Conservation (phyloP, 2,329 filamentous ascomycete species). For the Alternaria ventricosa region DNA sequence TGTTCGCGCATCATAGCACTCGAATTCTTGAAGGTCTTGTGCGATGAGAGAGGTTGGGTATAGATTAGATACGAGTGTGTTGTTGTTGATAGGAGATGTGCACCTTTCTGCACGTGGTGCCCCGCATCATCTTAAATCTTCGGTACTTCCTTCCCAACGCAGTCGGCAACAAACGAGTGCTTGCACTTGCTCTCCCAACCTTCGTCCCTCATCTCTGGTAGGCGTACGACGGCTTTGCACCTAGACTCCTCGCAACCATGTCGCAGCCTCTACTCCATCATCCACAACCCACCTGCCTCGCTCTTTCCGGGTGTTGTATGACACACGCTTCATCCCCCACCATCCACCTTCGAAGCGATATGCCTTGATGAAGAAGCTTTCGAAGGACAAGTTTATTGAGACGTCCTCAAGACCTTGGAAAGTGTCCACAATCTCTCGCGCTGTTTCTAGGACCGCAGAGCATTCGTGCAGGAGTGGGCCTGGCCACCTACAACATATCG, state of each 20-base stretch:
- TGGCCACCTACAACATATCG: no score
- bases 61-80: background rate
- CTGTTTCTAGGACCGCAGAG: background rate
- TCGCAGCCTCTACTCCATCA: background rate
- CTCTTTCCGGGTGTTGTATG: background rate
- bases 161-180: background rate
- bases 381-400: background rate
- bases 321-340: background rate
- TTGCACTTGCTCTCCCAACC: background rate
- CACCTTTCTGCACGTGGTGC: constrained; percentile 2
- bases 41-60: background rate
- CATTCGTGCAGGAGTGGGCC: no score
- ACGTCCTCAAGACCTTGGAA: background rate
- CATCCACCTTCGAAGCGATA: background rate
- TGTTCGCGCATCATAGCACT: background rate
- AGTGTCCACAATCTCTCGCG: background rate
- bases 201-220: background rate
- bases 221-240: background rate
- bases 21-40: background rate
- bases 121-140: constrained; percentile 7
- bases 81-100: background rate
- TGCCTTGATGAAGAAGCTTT: background rate
- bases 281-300: background rate
- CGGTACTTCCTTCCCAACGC: background rate
- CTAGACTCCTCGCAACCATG: background rate